Conservation (phyloP, 2,329 filamentous ascomycete species). For the Fusarium hostae region DNA sequence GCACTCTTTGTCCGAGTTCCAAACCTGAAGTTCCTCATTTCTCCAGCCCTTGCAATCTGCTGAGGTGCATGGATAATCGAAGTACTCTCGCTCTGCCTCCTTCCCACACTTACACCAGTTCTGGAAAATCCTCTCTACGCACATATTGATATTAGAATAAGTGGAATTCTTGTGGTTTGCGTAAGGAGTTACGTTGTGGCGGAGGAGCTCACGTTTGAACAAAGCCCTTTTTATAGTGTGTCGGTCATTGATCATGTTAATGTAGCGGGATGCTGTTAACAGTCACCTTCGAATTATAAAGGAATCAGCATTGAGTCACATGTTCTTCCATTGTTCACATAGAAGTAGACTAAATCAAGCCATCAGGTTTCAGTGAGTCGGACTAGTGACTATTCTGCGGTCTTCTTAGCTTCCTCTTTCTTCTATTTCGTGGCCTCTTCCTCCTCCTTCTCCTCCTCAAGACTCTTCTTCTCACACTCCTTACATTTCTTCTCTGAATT, state of each 20-base stretch:
- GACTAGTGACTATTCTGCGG: background rate
- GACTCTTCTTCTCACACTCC: background rate
- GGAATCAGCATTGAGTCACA: fast-evolving
- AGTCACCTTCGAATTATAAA: background rate
- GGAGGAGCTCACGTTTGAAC: background rate
- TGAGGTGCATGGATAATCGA: background rate
- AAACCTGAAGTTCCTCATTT: background rate
- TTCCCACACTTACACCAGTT: background rate
- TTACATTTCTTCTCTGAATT: background rate
- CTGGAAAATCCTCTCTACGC: background rate
- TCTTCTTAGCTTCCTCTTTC: background rate
- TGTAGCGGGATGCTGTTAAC: too few relatives aligned
- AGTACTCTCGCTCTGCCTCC: background rate
- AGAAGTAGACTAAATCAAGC: background rate
- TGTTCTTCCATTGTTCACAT: background rate
- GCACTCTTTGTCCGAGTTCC: background rate
- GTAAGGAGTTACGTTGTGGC: fast-evolving
- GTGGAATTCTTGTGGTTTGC: fast-evolving
- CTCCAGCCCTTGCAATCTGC: background rate
- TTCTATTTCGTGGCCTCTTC: background rate
- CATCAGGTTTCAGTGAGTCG: background rate
- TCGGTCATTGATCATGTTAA: fast-evolving
- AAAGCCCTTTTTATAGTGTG: background rate
- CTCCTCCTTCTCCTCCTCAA: background rate
- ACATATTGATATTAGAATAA: background rate